Conservation (phyloP, 1,139 yeast genomes). For the Geotrichum europaeum region DNA sequence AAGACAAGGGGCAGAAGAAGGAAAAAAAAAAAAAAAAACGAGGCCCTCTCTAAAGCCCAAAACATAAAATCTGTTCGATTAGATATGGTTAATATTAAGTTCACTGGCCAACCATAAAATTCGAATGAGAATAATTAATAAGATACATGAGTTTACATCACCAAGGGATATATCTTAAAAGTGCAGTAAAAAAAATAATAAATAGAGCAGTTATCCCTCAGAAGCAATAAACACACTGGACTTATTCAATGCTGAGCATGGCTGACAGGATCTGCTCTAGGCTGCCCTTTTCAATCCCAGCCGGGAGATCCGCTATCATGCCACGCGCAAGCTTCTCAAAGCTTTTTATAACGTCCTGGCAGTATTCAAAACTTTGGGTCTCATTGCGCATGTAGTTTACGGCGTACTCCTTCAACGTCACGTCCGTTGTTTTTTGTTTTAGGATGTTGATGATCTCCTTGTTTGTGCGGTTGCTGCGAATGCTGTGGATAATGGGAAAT, state of each 20-base stretch:
- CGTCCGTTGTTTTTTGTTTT: conserved; percentile 37
- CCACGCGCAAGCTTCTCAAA: conserved; percentile 22
- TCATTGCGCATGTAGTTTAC: conserved; percentile 41
- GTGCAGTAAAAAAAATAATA: neutral
- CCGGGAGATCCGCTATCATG: conserved; percentile 19
- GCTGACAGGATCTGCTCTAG: conserved; percentile 6
- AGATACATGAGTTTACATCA: neutral
- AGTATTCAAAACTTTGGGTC: conserved; percentile 43
- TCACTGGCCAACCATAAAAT: too few species aligned
- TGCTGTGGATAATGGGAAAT: conserved; percentile 71
- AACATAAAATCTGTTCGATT: too few species aligned
- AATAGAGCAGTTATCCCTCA: neutral
- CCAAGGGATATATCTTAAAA: neutral
- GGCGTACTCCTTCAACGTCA: conserved; percentile 44
- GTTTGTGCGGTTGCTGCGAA: conserved; percentile 36
- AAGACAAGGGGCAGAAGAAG: neutral
- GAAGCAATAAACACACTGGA: neutral
- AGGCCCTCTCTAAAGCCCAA: neutral
- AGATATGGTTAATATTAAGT: too few species aligned
- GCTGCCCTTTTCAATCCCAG: neutral
- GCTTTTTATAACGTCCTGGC: conserved; percentile 20
- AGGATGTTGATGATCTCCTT: conserved; percentile 41
- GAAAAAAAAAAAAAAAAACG: too few species aligned
- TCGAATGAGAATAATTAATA: too few species aligned
- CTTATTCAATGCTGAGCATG: conserved; percentile 11